A percentile compares a stretch with the other conserved stretches of the same genome.
Conservation (phyloP, 1,284 basidiomycete species). For the Cutaneotrichosporon cavernicola region DNA sequence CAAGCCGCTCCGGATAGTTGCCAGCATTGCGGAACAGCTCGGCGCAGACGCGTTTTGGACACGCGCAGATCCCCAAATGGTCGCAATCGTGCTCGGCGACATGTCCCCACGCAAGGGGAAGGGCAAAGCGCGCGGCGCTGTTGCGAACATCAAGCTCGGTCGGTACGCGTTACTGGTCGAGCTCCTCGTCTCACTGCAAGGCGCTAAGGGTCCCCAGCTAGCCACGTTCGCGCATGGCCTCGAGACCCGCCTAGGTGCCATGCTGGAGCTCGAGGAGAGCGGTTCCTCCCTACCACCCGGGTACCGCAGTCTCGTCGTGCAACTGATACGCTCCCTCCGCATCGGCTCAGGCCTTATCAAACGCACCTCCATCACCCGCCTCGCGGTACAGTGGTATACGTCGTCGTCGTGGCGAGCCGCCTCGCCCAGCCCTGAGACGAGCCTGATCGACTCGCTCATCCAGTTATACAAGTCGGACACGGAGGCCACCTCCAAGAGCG, state of each 20-base stretch:
- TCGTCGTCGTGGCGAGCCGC: constrained; percentile 11
- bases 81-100: constrained; percentile 62
- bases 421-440: neutral
- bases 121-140: constrained; percentile 38
- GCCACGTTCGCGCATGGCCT: constrained; percentile 59
- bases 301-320: constrained; percentile 36
- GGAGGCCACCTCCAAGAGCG: neutral
- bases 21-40: constrained; percentile 59
- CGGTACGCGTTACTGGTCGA: constrained; percentile 67
- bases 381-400: constrained; percentile 21
- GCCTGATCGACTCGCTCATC: constrained; percentile 8
- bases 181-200: constrained; percentile 41
- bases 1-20: constrained; percentile 62
- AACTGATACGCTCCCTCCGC: constrained; percentile 33
- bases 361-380: constrained; percentile 14
- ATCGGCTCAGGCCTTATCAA: constrained; percentile 19
- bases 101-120: constrained; percentile 41
- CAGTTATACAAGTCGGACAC: constrained; percentile 1
- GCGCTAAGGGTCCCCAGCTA: constrained; percentile 18
- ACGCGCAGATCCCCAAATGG: constrained; percentile 68
- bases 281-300: constrained; percentile 26
- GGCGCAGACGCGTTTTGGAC: constrained; percentile 63
- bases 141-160: constrained; percentile 59
- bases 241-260: constrained; percentile 61
- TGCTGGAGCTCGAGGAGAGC: constrained; percentile 65